Evolutionary conservation across 768 basidiomycete species (phyloP), one percentile per base, ranked within the genome.

Genomic region (Nidula microcarpa): DNA sequence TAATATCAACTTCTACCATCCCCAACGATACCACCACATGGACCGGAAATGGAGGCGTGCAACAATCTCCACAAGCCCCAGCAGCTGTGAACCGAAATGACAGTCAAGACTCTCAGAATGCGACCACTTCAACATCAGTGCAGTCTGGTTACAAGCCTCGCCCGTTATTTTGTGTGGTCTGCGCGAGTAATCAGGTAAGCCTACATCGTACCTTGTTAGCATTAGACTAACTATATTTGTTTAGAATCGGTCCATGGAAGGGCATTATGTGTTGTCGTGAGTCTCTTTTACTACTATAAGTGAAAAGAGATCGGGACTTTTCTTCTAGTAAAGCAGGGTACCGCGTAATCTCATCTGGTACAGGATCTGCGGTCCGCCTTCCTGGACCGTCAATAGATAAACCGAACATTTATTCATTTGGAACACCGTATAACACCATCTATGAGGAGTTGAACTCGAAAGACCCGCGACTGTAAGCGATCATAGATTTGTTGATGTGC

Each of bases 241-340:
- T 46, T 52, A 97, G 94, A 97, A 97, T 66, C 87, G 95, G 47
- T 96, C 94, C 1, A 99, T 99, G 97, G 97, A 98, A 72, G 97
- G 93, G 0, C 97, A 99, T 64, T 81, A 84, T 63, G 92, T 95
- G 11, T 70, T 98, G 50, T 73, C 87, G 94, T 97, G 59, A 74
- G 93, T 81, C 46, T 47, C 23, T 36, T 9, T 37, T 33, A 49
- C 13, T 7, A 43, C 37, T 23, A 6, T 49, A 41, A 23, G 18
- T 23, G n/a, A 33, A 47, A 46, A 52, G 35, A 44, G 41, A 57
- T 57, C 49, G 60, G 48, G 41, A 53, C 46, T 51, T 56, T 53
- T 51, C 47, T 30, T 51, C 50, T 69, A 97, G 95, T 48, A 91
- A 94, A 73, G 94, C 92, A 49, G 91, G 94, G 2, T 89, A 87